Evolutionary conservation across 371 early-diverging fungal species (phyloP).

Genomic region (Mucor mucedo): DNA sequence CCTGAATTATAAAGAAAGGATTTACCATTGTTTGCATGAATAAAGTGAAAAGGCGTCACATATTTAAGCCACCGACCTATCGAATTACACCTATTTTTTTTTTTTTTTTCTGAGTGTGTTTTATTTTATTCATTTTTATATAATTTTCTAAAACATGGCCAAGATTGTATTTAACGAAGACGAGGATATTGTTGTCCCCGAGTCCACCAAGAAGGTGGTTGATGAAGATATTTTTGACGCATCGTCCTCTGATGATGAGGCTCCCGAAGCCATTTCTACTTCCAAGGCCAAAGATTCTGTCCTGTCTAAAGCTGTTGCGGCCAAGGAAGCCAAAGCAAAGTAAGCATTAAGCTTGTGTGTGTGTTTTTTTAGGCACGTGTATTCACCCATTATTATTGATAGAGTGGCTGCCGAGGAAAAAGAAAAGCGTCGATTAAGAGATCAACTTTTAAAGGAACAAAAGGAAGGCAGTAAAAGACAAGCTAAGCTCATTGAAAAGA

Average conservation of each 20-base stretch:
- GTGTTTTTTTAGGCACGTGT: neutral
- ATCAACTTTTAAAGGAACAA: conserved; percentile 51
- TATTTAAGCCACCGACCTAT: neutral
- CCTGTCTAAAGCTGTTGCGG: conserved; percentile 32
- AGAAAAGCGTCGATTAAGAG: conserved; percentile 52
- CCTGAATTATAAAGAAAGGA: no score
- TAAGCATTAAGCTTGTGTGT: conserved; percentile 10
- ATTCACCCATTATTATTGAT: neutral
- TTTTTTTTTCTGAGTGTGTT: neutral
- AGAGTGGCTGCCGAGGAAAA: conserved; percentile 42
- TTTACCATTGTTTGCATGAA: neutral
- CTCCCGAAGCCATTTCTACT: conserved; percentile 54
- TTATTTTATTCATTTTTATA: no score
- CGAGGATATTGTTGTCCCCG: conserved; percentile 35
- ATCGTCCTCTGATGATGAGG: conserved; percentile 46
- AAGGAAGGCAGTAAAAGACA: conserved; percentile 47
- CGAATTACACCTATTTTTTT: neutral
- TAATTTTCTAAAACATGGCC: conserved; percentile 26
- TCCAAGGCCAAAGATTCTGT: conserved; percentile 36
- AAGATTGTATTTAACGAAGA: conserved; percentile 49
- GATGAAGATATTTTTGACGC: conserved; percentile 25
- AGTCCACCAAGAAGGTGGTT: conserved; percentile 22
- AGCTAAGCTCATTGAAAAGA: conserved; percentile 25
- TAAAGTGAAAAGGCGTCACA: conserved; percentile 4
- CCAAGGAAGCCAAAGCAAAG: conserved; percentile 49